Percentiles rank a stretch among this genome's conserved stretches.
These are phyloP conservation scores for Fusarium continuum DNA, from an alignment of 2,329 filamentous ascomycete species.

Conservation along the genomic window DNA sequence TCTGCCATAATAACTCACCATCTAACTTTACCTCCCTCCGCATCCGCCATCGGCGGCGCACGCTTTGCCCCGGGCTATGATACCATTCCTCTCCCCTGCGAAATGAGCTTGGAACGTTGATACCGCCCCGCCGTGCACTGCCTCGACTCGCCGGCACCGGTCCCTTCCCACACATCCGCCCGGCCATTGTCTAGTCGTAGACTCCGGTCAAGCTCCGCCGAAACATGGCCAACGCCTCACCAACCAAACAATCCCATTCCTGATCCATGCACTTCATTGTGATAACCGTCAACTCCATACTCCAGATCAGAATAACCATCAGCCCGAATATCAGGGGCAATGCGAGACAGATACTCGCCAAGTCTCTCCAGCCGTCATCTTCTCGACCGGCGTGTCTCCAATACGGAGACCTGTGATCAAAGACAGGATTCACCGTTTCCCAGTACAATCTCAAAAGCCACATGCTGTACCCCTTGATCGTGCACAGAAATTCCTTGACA, in stretches of 20 bases:
- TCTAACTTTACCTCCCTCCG: constrained; percentile 24
- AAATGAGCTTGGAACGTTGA: not conserved
- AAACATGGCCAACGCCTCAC: constrained; percentile 26
- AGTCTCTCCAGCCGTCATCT: constrained; percentile 40
- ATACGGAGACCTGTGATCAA: constrained; percentile 50
- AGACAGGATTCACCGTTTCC: constrained; percentile 51
- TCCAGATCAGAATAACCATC: constrained; percentile 40
- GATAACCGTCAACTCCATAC: constrained; percentile 38
- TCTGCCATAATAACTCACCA: not conserved
- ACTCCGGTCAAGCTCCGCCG: constrained; percentile 29
- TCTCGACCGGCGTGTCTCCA: constrained; percentile 44
- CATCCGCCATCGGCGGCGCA: constrained; percentile 33
- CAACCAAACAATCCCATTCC: constrained; percentile 26
- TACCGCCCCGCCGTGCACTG: constrained; percentile 10
- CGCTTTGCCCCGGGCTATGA: constrained; percentile 17
- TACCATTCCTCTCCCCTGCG: constrained; percentile 6
- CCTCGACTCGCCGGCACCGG: constrained; percentile 38
- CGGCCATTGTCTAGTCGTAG: constrained; percentile 23
- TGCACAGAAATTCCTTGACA: constrained; percentile 12
- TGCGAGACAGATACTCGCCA: constrained; percentile 40
- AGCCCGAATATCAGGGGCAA: constrained; percentile 41
- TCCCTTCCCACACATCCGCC: constrained; percentile 33
- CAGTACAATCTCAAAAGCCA: constrained; percentile 47
- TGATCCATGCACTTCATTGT: constrained; percentile 27
- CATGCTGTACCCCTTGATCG: constrained; percentile 4